Percentiles rank a stretch among this genome's conserved stretches.
phyloP scores from a whole-genome alignment of 495 filamentous ascomycete species.

The Chaetomidium leptoderma region DNA sequence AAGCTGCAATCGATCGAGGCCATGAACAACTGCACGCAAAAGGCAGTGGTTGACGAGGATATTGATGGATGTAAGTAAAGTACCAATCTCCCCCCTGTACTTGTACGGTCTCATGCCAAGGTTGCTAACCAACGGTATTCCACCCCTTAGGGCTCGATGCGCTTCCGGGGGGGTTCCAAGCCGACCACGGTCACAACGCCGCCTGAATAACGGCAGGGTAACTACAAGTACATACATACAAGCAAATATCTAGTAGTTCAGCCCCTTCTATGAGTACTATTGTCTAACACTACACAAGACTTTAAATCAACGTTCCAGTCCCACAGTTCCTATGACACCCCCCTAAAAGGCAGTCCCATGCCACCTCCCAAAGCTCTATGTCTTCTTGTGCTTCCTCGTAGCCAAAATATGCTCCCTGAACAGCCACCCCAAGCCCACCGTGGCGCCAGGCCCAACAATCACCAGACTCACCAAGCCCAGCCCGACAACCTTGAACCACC shows the following conservation, averaged over 20 bases:
- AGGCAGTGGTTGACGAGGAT: neutral
- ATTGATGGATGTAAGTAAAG: constrained; percentile 6
- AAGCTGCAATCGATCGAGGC: neutral
- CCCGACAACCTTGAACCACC: constrained; percentile 12
- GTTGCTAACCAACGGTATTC: neutral
- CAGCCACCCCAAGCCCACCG: constrained; percentile 20
- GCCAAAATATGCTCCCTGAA: constrained; percentile 23
- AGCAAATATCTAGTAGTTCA: too few relatives aligned
- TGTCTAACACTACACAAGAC: too few relatives aligned
- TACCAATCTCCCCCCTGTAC: too few relatives aligned
- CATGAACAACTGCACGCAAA: neutral
- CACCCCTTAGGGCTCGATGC: neutral
- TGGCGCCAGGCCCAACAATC: constrained; percentile 17
- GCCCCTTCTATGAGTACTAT: too few relatives aligned
- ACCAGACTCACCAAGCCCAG: constrained; percentile 6
- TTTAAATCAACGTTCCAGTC: too few relatives aligned
- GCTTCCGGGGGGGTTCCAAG: neutral
- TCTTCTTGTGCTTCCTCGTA: constrained; percentile 19
- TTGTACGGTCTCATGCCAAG: too few relatives aligned
- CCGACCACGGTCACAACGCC: neutral
- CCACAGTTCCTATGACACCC: neutral
- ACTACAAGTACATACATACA: too few relatives aligned
- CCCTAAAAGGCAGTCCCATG: constrained; percentile 6
- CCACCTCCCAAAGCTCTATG: constrained; percentile 14
- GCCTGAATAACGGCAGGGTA: too few relatives aligned